These are phyloP conservation scores for Cladosporium sp. DNA, from an alignment of 2,329 filamentous ascomycete species.

Conservation along the genomic window DNA sequence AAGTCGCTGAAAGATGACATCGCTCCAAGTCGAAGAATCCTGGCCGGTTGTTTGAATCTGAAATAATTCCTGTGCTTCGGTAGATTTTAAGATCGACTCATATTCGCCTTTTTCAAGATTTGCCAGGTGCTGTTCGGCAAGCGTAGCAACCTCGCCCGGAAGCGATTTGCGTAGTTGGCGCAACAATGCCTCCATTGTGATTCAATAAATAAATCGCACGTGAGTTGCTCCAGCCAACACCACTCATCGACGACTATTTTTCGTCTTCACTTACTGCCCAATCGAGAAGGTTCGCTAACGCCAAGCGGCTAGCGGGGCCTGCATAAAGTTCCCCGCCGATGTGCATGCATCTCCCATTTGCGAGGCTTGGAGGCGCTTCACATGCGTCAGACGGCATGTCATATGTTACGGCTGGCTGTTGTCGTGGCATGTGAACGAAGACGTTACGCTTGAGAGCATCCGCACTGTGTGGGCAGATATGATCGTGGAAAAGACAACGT, in stretches of 20 bases:
- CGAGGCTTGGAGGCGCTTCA: too few relatives aligned
- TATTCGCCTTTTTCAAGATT: constrained; percentile 39
- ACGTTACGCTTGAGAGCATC: too few relatives aligned
- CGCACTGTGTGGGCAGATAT: too few relatives aligned
- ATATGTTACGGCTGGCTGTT: too few relatives aligned
- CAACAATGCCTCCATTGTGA: constrained; percentile 34
- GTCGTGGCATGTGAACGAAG: too few relatives aligned
- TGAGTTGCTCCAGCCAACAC: too few relatives aligned
- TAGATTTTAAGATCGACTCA: constrained; percentile 32
- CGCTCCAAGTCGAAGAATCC: constrained; percentile 32
- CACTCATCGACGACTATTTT: constrained; percentile 2
- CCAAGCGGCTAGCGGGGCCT: constrained; percentile 1
- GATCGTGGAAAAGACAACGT: too few relatives aligned
- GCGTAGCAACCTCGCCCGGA: constrained; percentile 36
- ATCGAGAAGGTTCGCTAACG: constrained; percentile 7
- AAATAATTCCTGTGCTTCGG: constrained; percentile 27
- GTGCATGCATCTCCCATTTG: neutral
- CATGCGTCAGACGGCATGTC: too few relatives aligned
- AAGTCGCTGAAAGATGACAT: constrained; percentile 40
- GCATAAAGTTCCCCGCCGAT: neutral
- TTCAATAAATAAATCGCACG: too few relatives aligned
- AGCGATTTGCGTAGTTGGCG: constrained; percentile 35
- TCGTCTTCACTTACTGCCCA: constrained; percentile 3
- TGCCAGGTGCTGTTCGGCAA: constrained; percentile 33
- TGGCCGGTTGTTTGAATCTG: neutral